Conservation (phyloP, 164 flowering plant genomes). For the Magnolia changhungtana region DNA sequence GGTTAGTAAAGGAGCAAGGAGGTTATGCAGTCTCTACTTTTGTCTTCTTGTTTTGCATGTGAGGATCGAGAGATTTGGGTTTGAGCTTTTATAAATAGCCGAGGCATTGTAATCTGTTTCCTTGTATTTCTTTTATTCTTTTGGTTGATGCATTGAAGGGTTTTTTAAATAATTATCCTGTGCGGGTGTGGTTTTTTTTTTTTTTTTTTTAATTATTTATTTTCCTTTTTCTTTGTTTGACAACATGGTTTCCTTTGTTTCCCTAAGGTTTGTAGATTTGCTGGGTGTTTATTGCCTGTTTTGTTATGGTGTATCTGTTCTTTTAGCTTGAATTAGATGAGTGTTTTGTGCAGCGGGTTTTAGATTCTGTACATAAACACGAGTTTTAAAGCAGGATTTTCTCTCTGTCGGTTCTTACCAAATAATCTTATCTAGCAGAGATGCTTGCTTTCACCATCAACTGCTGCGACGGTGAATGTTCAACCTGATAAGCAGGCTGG, state of each 20-base stretch:
- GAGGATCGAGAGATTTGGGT: background rate
- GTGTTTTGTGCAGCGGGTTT: too few species aligned
- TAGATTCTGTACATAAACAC: too few species aligned
- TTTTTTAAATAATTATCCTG: background rate
- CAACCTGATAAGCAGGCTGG: too few species aligned
- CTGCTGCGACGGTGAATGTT: too few species aligned
- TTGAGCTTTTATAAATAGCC: background rate
- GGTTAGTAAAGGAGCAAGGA: constrained; percentile 31
- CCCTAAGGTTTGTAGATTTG: background rate
- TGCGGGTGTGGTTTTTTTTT: background rate
- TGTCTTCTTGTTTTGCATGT: background rate
- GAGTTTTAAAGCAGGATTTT: too few species aligned
- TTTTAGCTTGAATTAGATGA: too few species aligned
- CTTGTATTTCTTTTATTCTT: background rate
- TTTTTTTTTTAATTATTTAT: too few species aligned
- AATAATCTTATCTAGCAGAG: too few species aligned
- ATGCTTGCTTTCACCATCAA: too few species aligned
- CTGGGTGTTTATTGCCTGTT: background rate
- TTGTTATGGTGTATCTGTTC: background rate
- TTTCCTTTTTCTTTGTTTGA: background rate
- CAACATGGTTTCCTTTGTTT: background rate
- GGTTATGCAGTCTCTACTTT: background rate
- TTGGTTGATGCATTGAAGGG: background rate
- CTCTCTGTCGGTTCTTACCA: too few species aligned
- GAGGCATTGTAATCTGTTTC: background rate